These are phyloP conservation scores for Pichiaceae sp. DNA, from an alignment of 1,139 yeast genomes.

Conservation along the genomic window DNA sequence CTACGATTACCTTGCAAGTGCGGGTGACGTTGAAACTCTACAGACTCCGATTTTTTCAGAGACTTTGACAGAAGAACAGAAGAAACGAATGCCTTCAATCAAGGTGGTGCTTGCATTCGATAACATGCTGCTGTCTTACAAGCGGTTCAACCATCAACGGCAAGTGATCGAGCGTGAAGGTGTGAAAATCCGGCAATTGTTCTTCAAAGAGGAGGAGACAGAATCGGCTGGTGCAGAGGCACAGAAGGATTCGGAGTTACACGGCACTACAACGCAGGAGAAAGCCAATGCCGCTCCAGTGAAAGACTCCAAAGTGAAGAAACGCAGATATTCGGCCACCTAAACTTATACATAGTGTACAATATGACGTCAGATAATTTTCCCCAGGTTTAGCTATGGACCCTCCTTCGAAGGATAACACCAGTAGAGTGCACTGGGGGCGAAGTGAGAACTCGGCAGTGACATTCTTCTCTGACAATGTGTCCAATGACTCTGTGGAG, in stretches of 20 bases:
- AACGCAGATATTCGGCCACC: too few relatives aligned
- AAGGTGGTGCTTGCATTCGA: constrained; percentile 49
- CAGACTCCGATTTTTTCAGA: not conserved
- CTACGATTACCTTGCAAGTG: constrained; percentile 18
- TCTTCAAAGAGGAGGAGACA: constrained; percentile 8
- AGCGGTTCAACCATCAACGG: constrained; percentile 29
- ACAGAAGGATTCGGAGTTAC: not conserved
- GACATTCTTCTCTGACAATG: constrained; percentile 20
- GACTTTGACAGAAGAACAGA: constrained; percentile 8
- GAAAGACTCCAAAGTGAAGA: too few relatives aligned
- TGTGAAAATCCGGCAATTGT: constrained; percentile 11
- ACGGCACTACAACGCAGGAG: not conserved
- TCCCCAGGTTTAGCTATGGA: too few relatives aligned
- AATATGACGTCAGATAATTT: not conserved
- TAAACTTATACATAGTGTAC: too few relatives aligned
- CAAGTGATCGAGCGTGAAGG: constrained; percentile 20
- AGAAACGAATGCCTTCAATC: constrained; percentile 2
- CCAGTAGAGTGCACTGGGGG: not conserved
- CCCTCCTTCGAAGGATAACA: not conserved
- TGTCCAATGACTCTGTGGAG: constrained; percentile 13
- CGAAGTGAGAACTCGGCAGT: constrained; percentile 13
- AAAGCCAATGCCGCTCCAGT: too few relatives aligned
- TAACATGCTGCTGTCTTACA: constrained; percentile 43
- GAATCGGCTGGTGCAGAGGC: not conserved
- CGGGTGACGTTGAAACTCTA: constrained; percentile 5